Base-by-base conservation (phyloP, 2,329 filamentous ascomycete species). In the Huntiella savannae region DNA sequence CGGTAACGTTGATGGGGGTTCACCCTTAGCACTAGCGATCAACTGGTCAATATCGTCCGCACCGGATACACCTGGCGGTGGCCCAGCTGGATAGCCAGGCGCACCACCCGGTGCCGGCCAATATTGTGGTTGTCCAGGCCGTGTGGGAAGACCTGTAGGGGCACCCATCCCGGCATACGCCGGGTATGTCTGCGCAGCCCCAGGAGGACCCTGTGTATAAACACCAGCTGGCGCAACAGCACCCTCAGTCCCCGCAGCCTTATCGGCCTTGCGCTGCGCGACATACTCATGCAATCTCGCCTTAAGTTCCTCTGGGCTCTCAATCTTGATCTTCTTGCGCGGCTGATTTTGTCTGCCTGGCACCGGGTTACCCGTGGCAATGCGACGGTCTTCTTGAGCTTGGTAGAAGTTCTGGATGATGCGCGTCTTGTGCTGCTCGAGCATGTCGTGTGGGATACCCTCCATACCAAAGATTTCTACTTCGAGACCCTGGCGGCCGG, bases 381-480 rank as follows among this genome's bases (percentile, higher is more conserved):
- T 77, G 53, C 82, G 79, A 49, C 86, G 75, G 55, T 93, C 84
- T 49, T 82, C 80, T 62, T 93, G 83, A 19, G 78, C 79, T 59
- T 85, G 78, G 62, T 92, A 88, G 62, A 80, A 94, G 61, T 82
- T 79, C 55, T 83, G 75, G 52, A 86, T 76, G 58, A 96, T 84
- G 55, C 83, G 77, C 62, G 91, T 82, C 58, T 83, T 81, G 67
- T 95, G 87, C 57, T 82, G 75, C 56, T 84, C 74, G 49, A 84
- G 66, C 51, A 92, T 73, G 49, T 94, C 84, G 49, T 85, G 80
- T 2, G 91, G 91, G 34, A 96, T 84, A 57, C 91, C 91, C 61
- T 95, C 86, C 83, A 95, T 95, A 57, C 88, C 91, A 60, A 96
- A 98, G 57, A 98, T 95, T 63, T 98, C 91, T 50, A 93, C 77